A percentile compares a stretch with the other conserved stretches of the same genome.
phyloP scores from a whole-genome alignment of 176 grass and related monocot species.

The Triticum dicoccoides region DNA sequence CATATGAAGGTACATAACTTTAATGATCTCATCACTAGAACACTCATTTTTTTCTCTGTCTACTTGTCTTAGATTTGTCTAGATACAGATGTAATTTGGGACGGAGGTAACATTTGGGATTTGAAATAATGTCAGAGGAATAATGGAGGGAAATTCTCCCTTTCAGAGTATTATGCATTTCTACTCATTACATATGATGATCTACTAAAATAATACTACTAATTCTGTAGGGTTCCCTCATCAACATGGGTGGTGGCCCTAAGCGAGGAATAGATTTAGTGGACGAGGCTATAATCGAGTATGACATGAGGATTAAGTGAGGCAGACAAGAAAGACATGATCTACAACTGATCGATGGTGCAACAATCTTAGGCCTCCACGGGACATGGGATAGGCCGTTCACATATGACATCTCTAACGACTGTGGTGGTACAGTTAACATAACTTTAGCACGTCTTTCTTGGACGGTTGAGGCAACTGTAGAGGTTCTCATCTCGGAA shows the following conservation, averaged over 20 bases:
- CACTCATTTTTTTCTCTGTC: background rate
- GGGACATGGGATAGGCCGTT: background rate
- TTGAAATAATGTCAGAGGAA: background rate
- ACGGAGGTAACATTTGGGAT: background rate
- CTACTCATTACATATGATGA: background rate
- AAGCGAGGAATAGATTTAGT: constrained; percentile 13
- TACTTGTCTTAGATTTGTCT: too few relatives aligned
- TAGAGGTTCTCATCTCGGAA: constrained; percentile 4
- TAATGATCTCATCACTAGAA: background rate
- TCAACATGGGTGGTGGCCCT: background rate
- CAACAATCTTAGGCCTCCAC: background rate
- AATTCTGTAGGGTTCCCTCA: constrained; percentile 19
- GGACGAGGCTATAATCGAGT: background rate
- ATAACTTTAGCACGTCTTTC: background rate
- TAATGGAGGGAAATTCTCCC: background rate
- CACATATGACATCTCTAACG: background rate
- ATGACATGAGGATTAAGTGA: constrained; percentile 24
- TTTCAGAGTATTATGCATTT: background rate
- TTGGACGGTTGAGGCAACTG: background rate
- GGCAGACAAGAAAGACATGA: background rate
- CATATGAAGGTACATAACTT: background rate
- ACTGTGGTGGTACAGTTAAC: background rate
- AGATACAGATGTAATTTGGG: too few relatives aligned
- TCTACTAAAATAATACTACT: background rate
- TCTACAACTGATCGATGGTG: constrained; percentile 19